Base-by-base conservation (phyloP, 1,284 basidiomycete species). In the Heterobasidion annosum region DNA sequence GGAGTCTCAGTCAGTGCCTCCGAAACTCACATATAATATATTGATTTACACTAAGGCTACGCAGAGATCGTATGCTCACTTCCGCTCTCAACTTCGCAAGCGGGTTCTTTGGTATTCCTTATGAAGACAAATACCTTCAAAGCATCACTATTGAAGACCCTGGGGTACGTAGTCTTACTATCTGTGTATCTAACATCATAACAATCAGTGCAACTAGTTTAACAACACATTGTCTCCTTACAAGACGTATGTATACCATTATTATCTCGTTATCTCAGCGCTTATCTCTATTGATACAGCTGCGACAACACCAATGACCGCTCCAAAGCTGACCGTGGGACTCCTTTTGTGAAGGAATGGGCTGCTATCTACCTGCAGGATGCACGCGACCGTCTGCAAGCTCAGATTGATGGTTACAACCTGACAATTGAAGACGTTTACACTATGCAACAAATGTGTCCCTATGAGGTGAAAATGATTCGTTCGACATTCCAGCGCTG, bases 31-130 rank as follows among this genome's bases (percentile, higher is more conserved):
- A 8, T 42, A 15, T 15, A 10, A 47, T 19, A 16, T 34, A 47
- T 8, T 16, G 18, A 34, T 43, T 32, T 46, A 8, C 40, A 2
- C 66, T 25, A 5, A 25, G 5, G 25, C 25, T 25, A 25, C 25
- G 25, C 25, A 82, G 85, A 64, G 82, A 92, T 66, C 85, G 90
- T 33, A 93, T 93, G 89, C 77, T 89, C 32, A 75, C 85, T 34
- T 92, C 90, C 6, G 88, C 89, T 0, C 67, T 87, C 58, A 93
- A 93, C 67, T 93, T 93, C 63, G 91, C 89, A 2, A 73, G 91
- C 45, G 91, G 91, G 0, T 92, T 94, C 76, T 94, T 93, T 64
- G 91, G 91, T 0, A 85, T 86, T 59, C 90, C 92, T 10, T 73
- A 83, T 42, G 80, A 89, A 12, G 79, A 79, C 15, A 83, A 92